Base-by-base conservation (phyloP, 2,329 filamentous ascomycete species). In the Colletotrichum spaethianum region DNA sequence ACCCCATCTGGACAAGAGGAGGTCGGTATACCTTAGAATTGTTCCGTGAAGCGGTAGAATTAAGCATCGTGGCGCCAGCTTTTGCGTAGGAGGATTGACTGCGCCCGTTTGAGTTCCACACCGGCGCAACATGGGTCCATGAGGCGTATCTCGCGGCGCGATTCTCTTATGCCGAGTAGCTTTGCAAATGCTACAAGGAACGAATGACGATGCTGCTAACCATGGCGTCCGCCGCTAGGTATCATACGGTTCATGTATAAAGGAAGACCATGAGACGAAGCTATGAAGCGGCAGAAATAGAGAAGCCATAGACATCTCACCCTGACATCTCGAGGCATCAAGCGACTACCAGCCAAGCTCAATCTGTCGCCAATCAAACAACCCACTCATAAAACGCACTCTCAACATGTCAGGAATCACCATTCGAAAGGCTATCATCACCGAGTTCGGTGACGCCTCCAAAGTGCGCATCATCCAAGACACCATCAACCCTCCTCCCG, bases 391-490 rank as follows among this genome's bases (percentile, higher is more conserved):
- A 11, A 20, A 26, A 9, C 31, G 26, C 28, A 3, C 36, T 31
- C 12, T 23, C n/a, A 71, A 7, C 23, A 72, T 70, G 67, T 62
- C 70, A 20, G 40, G 44, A 46, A 73, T 57, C 14, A 76, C 79
- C 5, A 82, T 85, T 61, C 84, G 84, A 78, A 87, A 86, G 74
- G 85, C 82, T 23, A 75, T 86, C 67, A 83, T 87, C 73, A 77
- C 84, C 42, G 78, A 78, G 46, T 82, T 83, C 65, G 85, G 86
- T 60, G 82, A 83, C 40, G 76, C 82, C 20, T 80, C 83, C 50
- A 79, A 80, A 12, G 78, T 81, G 36, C 77, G 78, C 73, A 75
- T 82, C 53, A 75, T 86, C 38, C 78, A 75, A 3, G 77, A 78
- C 3, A 75, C 80, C 7, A 81, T 84, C 53, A 66, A 81, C 1